Percentiles rank a stretch among this genome's conserved stretches.
These are phyloP conservation scores for Torulaspora delbrueckii DNA, from an alignment of 805 yeast genomes.

Conservation along the genomic window DNA sequence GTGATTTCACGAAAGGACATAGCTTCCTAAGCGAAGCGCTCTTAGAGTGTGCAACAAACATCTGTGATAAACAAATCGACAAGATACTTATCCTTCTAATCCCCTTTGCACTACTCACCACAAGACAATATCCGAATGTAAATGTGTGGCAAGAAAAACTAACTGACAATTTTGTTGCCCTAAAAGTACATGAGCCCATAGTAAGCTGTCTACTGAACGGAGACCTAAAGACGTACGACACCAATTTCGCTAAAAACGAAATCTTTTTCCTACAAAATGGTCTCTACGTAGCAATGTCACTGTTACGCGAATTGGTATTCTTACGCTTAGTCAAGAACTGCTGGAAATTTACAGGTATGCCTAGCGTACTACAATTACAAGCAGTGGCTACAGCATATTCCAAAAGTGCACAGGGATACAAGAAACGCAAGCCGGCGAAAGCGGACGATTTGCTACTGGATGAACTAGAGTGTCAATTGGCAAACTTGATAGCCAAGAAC, in stretches of 20 bases:
- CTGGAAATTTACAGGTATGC: conserved; percentile 20
- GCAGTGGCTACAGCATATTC: conserved; percentile 10
- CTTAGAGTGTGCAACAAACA: conserved; percentile 13
- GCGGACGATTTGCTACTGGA: conserved; percentile 33
- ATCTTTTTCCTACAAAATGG: conserved; percentile 50
- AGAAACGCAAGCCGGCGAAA: neutral
- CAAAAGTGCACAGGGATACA: conserved; percentile 1
- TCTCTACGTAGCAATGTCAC: conserved; percentile 55
- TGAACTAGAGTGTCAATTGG: conserved; percentile 63
- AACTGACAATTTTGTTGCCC: conserved; percentile 2
- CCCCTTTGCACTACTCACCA: conserved; percentile 55
- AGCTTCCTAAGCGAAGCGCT: conserved; percentile 48
- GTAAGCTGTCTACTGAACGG: conserved; percentile 50
- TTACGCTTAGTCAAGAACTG: conserved; percentile 45
- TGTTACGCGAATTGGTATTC: conserved; percentile 47
- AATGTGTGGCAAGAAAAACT: neutral
- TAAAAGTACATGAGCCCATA: conserved; percentile 42
- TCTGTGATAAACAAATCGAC: conserved; percentile 21
- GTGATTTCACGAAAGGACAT: conserved; percentile 50
- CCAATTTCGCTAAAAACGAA: conserved; percentile 43
- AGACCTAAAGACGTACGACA: conserved; percentile 49
- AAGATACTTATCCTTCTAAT: conserved; percentile 53
- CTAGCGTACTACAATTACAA: conserved; percentile 18
- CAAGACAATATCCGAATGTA: conserved; percentile 44
- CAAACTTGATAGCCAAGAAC: conserved; percentile 57